phyloP scores from a whole-genome alignment of 129 eudicot species.

The Deinandra increscens region DNA sequence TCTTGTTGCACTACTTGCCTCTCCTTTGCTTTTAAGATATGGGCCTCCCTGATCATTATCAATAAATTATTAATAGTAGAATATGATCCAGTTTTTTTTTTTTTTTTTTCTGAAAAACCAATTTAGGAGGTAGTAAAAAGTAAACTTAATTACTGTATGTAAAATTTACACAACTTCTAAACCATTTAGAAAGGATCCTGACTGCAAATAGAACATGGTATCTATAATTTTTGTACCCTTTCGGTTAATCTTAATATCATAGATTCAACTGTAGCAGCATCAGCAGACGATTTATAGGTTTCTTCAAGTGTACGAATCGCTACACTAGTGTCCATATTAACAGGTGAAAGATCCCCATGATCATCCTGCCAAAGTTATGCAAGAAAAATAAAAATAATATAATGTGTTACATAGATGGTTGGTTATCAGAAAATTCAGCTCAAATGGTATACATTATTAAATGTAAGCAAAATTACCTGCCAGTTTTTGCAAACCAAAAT shows the following conservation, averaged over 20 bases:
- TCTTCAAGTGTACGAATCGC: conserved; percentile 96
- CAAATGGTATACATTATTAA: neutral
- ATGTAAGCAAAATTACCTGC: conserved; percentile 54
- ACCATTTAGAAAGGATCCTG: neutral
- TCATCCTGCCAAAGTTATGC: conserved; percentile 65
- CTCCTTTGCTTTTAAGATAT: conserved; percentile 72
- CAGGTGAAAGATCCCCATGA: conserved; percentile 83
- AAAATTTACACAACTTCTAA: neutral
- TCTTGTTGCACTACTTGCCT: conserved; percentile 55
- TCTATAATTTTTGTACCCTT: conserved; percentile 43
- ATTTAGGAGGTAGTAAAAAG: neutral
- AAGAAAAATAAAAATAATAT: neutral
- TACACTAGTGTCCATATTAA: conserved; percentile 95
- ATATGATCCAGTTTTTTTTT: neutral
- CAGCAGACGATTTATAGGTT: conserved; percentile 86
- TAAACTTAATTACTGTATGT: too few relatives aligned
- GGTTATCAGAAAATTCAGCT: neutral
- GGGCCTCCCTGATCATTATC: conserved; percentile 64
- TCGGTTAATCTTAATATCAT: conserved; percentile 77
- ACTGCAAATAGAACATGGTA: neutral
- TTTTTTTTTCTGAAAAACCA: neutral
- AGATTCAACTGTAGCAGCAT: conserved; percentile 86
- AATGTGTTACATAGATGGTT: neutral
- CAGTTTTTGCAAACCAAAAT: conserved; percentile 92
- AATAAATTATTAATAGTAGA: neutral